phyloP scores from a whole-genome alignment of 1,139 yeast genomes.

The Sugiyamaella castrensis region DNA sequence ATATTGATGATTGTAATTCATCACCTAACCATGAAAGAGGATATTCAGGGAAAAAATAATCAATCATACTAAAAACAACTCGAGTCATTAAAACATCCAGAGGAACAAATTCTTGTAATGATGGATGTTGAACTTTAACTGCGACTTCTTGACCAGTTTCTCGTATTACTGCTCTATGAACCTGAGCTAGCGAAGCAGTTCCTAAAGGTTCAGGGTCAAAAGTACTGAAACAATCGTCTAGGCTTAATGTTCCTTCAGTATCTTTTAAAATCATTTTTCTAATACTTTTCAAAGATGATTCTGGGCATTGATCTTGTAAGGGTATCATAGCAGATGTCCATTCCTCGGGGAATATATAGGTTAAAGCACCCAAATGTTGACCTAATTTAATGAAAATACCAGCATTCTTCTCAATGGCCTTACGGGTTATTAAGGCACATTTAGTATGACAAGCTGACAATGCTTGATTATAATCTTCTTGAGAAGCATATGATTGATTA shows the following conservation, averaged over 20 bases:
- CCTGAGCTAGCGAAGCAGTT: conserved; percentile 95
- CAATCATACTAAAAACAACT: conserved; percentile 70
- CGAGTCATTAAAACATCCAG: conserved; percentile 77
- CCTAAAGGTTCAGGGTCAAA: conserved; percentile 82
- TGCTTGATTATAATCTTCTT: conserved; percentile 53
- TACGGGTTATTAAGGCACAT: conserved; percentile 77
- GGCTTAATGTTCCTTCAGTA: conserved; percentile 46
- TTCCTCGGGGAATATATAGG: conserved; percentile 83
- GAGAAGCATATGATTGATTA: conserved; percentile 44
- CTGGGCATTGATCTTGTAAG: conserved; percentile 86
- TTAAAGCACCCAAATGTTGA: conserved; percentile 88
- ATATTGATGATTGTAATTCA: conserved; percentile 81
- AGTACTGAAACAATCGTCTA: conserved; percentile 64
- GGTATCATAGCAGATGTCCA: conserved; percentile 97
- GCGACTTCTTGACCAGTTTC: conserved; percentile 74
- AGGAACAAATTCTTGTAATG: conserved; percentile 83
- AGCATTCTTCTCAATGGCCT: conserved; percentile 80
- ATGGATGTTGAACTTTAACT: conserved; percentile 92
- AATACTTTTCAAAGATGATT: conserved; percentile 68
- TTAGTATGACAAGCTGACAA: conserved; percentile 61
- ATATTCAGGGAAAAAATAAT: conserved; percentile 84
- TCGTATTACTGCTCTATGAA: conserved; percentile 69
- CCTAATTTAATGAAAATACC: conserved; percentile 94
- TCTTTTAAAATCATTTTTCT: conserved; percentile 63
- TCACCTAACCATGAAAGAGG: conserved; percentile 93